A percentile compares a stretch with the other conserved stretches of the same genome.
phyloP scores from a whole-genome alignment of 371 early-diverging fungal species.

The Rhizopus sp. region DNA sequence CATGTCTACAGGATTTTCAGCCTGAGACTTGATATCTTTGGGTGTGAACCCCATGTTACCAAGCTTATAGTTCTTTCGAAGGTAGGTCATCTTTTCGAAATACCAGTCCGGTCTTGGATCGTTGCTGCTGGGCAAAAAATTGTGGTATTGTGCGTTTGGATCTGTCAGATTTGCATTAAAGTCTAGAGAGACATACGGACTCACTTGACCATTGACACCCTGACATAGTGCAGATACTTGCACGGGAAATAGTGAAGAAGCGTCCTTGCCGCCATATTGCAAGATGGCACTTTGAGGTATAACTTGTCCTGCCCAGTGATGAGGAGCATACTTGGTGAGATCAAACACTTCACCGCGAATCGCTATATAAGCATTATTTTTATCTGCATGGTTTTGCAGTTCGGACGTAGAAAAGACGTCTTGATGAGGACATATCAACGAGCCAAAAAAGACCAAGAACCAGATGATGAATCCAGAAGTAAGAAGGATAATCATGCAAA shows the following conservation, averaged over 20 bases:
- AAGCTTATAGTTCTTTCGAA: conserved; percentile 54
- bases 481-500: conserved; percentile 76
- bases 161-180: conserved; percentile 43
- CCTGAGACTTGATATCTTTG: conserved; percentile 32
- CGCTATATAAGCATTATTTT: conserved; percentile 54
- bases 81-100: conserved; percentile 46
- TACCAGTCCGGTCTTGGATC: conserved; percentile 59
- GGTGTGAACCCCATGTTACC: conserved; percentile 44
- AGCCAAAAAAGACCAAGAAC: conserved; percentile 80
- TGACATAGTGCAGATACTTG: conserved; percentile 65
- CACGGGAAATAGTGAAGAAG: conserved; percentile 70
- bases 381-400: conserved; percentile 36
- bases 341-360: conserved; percentile 78
- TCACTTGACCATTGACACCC: conserved; percentile 40
- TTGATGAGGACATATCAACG: conserved; percentile 83
- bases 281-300: conserved; percentile 51
- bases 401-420: conserved; percentile 63
- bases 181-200: conserved; percentile 36
- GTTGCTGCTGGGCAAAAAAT: conserved; percentile 38
- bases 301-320: conserved; percentile 48
- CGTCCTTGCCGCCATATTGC: conserved; percentile 69
- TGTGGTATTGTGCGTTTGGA: conserved; percentile 39
- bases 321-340: conserved; percentile 63
- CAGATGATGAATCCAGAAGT: conserved; percentile 47
- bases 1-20: conserved; percentile 35